phyloP scores from a whole-genome alignment of 2,329 filamentous ascomycete species.

The Hypoxylon sp. region DNA sequence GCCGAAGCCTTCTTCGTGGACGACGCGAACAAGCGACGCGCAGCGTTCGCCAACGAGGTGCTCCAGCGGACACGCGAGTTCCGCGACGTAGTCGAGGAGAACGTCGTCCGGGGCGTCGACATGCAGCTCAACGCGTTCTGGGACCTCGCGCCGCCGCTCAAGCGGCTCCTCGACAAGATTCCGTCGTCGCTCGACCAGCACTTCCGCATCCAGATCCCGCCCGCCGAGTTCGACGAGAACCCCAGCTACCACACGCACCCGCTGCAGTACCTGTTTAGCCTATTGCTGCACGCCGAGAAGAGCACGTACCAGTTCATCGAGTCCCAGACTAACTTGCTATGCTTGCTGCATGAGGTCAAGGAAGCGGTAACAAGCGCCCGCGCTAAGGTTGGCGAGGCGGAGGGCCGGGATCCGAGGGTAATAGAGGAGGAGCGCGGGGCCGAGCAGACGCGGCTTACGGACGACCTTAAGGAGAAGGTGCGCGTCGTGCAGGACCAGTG shows the following conservation, averaged over 20 bases:
- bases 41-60: slow-evolving; percentile 78
- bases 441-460: slow-evolving; percentile 80
- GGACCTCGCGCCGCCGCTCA: slow-evolving; percentile 92
- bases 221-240: slow-evolving; percentile 86
- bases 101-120: slow-evolving; percentile 89
- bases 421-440: slow-evolving; percentile 71
- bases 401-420: slow-evolving; percentile 64
- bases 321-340: slow-evolving; percentile 90
- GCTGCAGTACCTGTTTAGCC: slow-evolving; percentile 88
- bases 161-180: slow-evolving; percentile 83
- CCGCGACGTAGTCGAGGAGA: slow-evolving; percentile 82
- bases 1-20: slow-evolving; percentile 86
- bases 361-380: slow-evolving; percentile 75
- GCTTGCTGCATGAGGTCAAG: slow-evolving; percentile 90
- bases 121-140: slow-evolving; percentile 95
- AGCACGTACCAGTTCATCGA: slow-evolving; percentile 98
- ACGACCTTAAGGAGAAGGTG: slow-evolving; percentile 94
- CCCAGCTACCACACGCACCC: slow-evolving; percentile 85
- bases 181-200: slow-evolving; percentile 67
- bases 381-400: slow-evolving; percentile 77
- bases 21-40: slow-evolving; percentile 80
- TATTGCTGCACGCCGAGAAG: slow-evolving; percentile 90
- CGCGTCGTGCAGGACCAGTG: slow-evolving; percentile 92
- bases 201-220: slow-evolving; percentile 84
- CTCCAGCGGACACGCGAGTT: slow-evolving; percentile 83